Conservation (phyloP, 1,284 basidiomycete species). For the Heterobasidion parviporum region DNA sequence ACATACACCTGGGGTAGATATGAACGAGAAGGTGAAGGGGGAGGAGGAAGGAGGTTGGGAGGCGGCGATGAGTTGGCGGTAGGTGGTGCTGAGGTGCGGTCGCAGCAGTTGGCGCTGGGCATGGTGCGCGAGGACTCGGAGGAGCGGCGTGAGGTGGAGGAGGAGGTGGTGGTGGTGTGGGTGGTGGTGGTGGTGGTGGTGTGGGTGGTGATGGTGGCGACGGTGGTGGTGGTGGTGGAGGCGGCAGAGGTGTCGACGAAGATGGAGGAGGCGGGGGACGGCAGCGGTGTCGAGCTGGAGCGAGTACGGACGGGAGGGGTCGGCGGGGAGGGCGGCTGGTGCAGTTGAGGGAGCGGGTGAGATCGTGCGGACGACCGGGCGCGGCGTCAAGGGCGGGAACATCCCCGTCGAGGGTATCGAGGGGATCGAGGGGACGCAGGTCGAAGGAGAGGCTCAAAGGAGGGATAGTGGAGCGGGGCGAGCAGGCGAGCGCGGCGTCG, state of each 20-base stretch:
- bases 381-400: too few species aligned
- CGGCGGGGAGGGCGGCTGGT: not conserved
- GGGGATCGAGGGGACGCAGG: too few species aligned
- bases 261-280: constrained; percentile 48
- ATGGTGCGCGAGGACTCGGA: constrained; percentile 47
- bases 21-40: too few species aligned
- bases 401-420: too few species aligned
- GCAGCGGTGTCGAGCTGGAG: constrained; percentile 40
- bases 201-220: constrained; percentile 31
- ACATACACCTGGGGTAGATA: too few species aligned
- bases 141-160: constrained; percentile 30
- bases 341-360: not conserved
- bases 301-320: constrained; percentile 28
- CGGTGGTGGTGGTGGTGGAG: constrained; percentile 10
- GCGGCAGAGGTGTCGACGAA: constrained; percentile 32
- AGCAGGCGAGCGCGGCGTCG: constrained; percentile 25
- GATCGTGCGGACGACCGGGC: too few species aligned
- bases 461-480: too few species aligned
- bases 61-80: too few species aligned
- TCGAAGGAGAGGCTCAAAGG: too few species aligned
- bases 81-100: too few species aligned
- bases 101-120: constrained; percentile 42
- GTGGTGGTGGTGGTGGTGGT: constrained; percentile 30
- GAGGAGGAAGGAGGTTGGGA: too few species aligned
- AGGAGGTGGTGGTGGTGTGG: constrained; percentile 21